Base-by-base conservation (phyloP, 805 yeast species). In the Cyberlindnera bimundalis region DNA sequence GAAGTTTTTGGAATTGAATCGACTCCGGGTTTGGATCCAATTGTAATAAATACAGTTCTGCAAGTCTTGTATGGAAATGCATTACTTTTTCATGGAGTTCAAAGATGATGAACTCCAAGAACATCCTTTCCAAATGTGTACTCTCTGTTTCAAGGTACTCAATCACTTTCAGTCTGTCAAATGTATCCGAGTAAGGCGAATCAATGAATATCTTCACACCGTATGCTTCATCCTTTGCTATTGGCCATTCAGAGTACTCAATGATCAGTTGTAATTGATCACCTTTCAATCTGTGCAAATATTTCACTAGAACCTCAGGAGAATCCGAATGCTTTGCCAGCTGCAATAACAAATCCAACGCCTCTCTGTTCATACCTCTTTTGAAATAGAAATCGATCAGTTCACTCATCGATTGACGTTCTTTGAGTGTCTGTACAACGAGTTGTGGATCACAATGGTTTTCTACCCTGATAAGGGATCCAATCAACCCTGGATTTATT, bases 311-410 rank as follows among this genome's bases (percentile, higher is more conserved):
- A 14, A 57, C 25, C 3, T 51, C 45, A 5, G 49, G 44, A 2
- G 36, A 30, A 16, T 46, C 43, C 3, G 43, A 33, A 3, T 40
- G 34, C 29, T 54, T n/a, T 1, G 40, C 37, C 19, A 73, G 43
- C 12, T 58, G 60, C n/a, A 66, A 62, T 15, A 91, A 64, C 55
- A 85, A 69, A 5, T 70, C 63, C 30, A 93, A 64, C 0, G 96
- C 95, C 37, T 80, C 77, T 7, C 66, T 64, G 60, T 88, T 96
- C 35, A 74, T 56, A 1, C 63, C 57, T 38, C 81, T 67, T n/a
- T 82, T 76, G 50, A 67, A 79, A 51, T 83, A 86, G 55, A 86
- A 90, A 53, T 85, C 95, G 8, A 87, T 71, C 30, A 90, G 66
- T 52, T 88, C 96, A 24, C 74, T 73, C 51, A 76, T 75, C 55